Percentiles rank a stretch among this genome's conserved stretches.
These are phyloP conservation scores for Cutaneotrichosporon sp. DNA, from an alignment of 1,284 basidiomycete genomes.

Conservation along the genomic window DNA sequence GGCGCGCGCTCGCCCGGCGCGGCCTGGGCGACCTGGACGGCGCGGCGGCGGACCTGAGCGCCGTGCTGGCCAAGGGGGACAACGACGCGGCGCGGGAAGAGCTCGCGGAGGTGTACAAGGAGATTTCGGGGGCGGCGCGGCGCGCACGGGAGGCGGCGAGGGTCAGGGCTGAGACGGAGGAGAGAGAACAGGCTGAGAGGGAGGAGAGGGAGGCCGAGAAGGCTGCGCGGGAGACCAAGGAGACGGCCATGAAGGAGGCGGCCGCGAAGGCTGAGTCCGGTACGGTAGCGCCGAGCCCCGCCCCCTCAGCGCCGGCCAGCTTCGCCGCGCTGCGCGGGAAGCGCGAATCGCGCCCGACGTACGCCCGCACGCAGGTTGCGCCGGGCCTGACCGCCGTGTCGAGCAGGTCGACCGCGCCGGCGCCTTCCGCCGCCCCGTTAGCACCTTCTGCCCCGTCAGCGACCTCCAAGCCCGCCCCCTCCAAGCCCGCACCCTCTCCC, in stretches of 20 bases:
- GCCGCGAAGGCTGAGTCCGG: background rate
- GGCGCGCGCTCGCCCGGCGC: slow-evolving; percentile 45
- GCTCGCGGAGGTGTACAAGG: slow-evolving; percentile 30
- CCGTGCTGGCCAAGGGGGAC: slow-evolving; percentile 24
- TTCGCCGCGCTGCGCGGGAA: slow-evolving; percentile 34
- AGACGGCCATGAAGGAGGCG: background rate
- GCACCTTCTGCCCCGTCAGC: background rate
- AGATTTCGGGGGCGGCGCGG: background rate
- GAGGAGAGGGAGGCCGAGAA: background rate
- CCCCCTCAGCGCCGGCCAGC: slow-evolving; percentile 6
- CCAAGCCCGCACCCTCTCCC: background rate
- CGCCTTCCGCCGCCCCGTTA: background rate
- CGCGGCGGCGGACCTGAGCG: slow-evolving; percentile 24
- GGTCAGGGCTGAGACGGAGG: background rate
- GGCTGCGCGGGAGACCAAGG: background rate
- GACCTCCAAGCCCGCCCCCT: background rate
- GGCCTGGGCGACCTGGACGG: slow-evolving; percentile 31
- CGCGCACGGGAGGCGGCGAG: too few species aligned
- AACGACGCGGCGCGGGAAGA: slow-evolving; percentile 41
- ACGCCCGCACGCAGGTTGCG: slow-evolving; percentile 4
- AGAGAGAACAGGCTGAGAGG: background rate
- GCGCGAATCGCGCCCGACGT: slow-evolving; percentile 19
- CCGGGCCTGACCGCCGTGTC: background rate
- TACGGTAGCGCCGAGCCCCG: too few species aligned
- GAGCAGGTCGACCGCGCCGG: background rate